A percentile compares a stretch with the other conserved stretches of the same genome.
Evolutionary conservation across 2,329 filamentous ascomycete genomes (phyloP).

Genomic region (Penicillium sp.): DNA sequence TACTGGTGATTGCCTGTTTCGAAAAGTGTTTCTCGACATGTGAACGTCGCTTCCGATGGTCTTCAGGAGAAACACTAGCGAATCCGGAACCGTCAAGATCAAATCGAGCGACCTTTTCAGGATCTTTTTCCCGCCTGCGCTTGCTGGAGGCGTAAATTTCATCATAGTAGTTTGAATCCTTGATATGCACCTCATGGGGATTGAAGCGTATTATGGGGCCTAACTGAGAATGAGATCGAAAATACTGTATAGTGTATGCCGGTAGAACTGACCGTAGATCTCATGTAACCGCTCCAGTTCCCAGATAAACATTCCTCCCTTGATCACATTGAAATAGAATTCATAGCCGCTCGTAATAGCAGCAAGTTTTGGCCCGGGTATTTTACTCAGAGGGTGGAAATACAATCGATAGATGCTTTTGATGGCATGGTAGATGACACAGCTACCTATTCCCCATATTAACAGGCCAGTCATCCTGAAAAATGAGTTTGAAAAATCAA

Average conservation of each 20-base stretch:
- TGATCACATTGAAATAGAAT: conserved; percentile 38
- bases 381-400: conserved; percentile 33
- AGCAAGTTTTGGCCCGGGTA: conserved; percentile 36
- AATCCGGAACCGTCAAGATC: conserved; percentile 15
- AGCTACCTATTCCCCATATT: not conserved
- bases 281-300: conserved; percentile 38
- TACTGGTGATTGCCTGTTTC: conserved; percentile 17
- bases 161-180: conserved; percentile 37
- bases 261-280: conserved; percentile 7
- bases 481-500: not conserved
- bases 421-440: conserved; percentile 1
- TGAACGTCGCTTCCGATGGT: conserved; percentile 23
- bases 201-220: conserved; percentile 40
- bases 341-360: conserved; percentile 36
- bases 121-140: conserved; percentile 30
- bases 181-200: conserved; percentile 39
- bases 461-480: not conserved
- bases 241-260: not conserved
- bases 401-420: conserved; percentile 31
- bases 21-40: conserved; percentile 26
- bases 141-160: conserved; percentile 32
- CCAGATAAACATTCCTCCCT: conserved; percentile 35
- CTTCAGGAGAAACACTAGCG: conserved; percentile 18
- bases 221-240: conserved; percentile 5
- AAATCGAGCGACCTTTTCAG: conserved; percentile 15